phyloP scores from a whole-genome alignment of 2,329 filamentous ascomycete species.

The Cladosporium halotolerans region DNA sequence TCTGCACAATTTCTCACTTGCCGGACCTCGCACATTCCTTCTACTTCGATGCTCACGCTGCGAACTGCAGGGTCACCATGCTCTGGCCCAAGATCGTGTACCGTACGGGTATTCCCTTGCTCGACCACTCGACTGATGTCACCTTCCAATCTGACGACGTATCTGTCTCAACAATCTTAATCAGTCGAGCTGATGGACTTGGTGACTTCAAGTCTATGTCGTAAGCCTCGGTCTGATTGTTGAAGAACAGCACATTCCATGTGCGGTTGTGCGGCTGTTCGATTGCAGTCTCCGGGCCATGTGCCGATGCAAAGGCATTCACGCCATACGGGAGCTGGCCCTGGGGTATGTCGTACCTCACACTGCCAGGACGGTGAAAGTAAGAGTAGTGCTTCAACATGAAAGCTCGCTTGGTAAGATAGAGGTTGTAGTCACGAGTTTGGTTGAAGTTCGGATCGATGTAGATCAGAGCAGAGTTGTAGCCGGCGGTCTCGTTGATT shows the following conservation, averaged over 20 bases:
- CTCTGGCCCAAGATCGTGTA: constrained; percentile 7
- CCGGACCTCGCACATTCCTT: too few relatives aligned
- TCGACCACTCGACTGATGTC: neutral
- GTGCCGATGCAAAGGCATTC: constrained; percentile 13
- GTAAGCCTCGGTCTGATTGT: constrained; percentile 13
- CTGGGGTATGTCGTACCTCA: constrained; percentile 12
- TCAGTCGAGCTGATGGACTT: neutral
- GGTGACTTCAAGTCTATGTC: constrained; percentile 7
- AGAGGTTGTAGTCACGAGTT: constrained; percentile 14
- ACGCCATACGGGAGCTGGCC: constrained; percentile 12
- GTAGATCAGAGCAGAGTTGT: constrained; percentile 15
- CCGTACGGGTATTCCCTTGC: constrained; percentile 2
- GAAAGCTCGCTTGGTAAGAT: constrained; percentile 15
- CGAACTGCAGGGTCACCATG: constrained; percentile 9
- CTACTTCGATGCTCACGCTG: neutral
- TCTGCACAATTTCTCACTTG: too few relatives aligned
- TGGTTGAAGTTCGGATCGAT: constrained; percentile 16
- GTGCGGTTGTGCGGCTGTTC: neutral
- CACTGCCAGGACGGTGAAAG: constrained; percentile 14
- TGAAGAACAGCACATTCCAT: constrained; percentile 15
- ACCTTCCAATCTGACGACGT: neutral
- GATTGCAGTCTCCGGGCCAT: neutral
- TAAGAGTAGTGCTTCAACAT: constrained; percentile 15
- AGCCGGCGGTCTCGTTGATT: constrained; percentile 16
- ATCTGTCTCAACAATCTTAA: constrained; percentile 9